Evolutionary conservation across 495 filamentous ascomycete species (phyloP).

Genomic region (Penicillium macrosclerotiorum): DNA sequence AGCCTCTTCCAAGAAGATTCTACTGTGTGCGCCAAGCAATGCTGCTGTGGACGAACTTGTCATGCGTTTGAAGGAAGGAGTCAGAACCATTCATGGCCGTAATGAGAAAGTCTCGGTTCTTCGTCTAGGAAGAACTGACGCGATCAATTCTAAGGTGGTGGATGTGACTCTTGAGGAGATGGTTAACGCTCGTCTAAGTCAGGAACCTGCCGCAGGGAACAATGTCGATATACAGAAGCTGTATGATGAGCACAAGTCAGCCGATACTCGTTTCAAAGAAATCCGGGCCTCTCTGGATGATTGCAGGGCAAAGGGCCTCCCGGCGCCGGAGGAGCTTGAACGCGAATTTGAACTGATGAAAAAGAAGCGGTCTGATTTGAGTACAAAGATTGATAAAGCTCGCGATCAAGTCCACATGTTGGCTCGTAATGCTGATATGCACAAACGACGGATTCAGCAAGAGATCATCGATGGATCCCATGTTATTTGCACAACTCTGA

Average conservation of each 20-base stretch:
- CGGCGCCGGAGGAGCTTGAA: slow-evolving; percentile 60
- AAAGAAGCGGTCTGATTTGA: slow-evolving; percentile 73
- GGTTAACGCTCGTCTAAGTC: slow-evolving; percentile 68
- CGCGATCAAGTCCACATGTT: slow-evolving; percentile 78
- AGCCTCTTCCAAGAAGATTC: slow-evolving; percentile 68
- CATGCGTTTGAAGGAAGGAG: slow-evolving; percentile 83
- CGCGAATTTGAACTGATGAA: slow-evolving; percentile 72
- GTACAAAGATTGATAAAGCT: slow-evolving; percentile 76
- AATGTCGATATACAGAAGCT: slow-evolving; percentile 66
- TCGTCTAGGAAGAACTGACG: slow-evolving; percentile 88
- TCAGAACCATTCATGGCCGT: slow-evolving; percentile 73
- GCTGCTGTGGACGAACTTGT: slow-evolving; percentile 96
- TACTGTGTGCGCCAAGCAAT: slow-evolving; percentile 96
- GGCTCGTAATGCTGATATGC: slow-evolving; percentile 78
- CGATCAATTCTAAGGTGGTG: slow-evolving; percentile 82
- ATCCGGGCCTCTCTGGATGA: slow-evolving; percentile 68
- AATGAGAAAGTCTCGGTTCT: slow-evolving; percentile 75
- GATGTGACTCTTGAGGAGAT: slow-evolving; percentile 95
- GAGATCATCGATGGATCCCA: slow-evolving; percentile 85
- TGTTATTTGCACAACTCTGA: slow-evolving; percentile 92
- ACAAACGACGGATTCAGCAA: slow-evolving; percentile 80
- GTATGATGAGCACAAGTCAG: slow-evolving; percentile 74
- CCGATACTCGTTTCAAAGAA: slow-evolving; percentile 67
- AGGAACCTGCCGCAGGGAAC: slow-evolving; percentile 33
- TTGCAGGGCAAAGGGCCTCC: slow-evolving; percentile 61